Evolutionary conservation across 192 early-diverging fungal species (phyloP).

Genomic region (Spizellomyces punctatus): DNA sequence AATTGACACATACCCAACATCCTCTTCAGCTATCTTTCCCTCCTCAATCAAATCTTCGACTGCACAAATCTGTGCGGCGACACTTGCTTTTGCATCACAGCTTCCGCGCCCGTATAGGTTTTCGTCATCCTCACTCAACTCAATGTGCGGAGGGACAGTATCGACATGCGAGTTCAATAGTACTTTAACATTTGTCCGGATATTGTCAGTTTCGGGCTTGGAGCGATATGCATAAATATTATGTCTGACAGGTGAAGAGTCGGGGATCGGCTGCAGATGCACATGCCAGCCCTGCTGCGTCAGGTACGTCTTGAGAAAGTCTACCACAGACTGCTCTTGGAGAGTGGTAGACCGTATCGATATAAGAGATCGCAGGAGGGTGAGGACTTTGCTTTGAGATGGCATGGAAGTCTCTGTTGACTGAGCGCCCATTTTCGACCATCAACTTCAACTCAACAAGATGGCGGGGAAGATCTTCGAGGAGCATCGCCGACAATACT

Average conservation of each 20-base stretch:
- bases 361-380: constrained; percentile 2
- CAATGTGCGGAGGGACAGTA: constrained; percentile 52
- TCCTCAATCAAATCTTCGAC: constrained; percentile 48
- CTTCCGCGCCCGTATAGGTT: not conserved
- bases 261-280: constrained; percentile 1
- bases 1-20: constrained; percentile 36
- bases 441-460: too few relatives aligned
- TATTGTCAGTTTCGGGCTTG: constrained; percentile 15
- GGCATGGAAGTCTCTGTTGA: not conserved
- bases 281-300: not conserved
- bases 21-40: constrained; percentile 50
- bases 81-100: constrained; percentile 53
- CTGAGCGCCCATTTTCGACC: too few relatives aligned
- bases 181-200: constrained; percentile 48
- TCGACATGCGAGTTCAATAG: constrained; percentile 53
- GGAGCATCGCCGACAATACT: too few relatives aligned
- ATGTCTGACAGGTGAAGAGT: not conserved
- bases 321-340: not conserved
- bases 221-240: constrained; percentile 13
- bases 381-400: constrained; percentile 3
- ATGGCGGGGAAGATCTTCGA: too few relatives aligned
- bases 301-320: not conserved
- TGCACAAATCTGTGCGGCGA: constrained; percentile 52
- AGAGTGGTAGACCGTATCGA: constrained; percentile 8
- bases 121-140: constrained; percentile 17